These are phyloP conservation scores for Herpetomonas tarakana DNA, from an alignment of 208 protist genomes.

Conservation along the genomic window DNA sequence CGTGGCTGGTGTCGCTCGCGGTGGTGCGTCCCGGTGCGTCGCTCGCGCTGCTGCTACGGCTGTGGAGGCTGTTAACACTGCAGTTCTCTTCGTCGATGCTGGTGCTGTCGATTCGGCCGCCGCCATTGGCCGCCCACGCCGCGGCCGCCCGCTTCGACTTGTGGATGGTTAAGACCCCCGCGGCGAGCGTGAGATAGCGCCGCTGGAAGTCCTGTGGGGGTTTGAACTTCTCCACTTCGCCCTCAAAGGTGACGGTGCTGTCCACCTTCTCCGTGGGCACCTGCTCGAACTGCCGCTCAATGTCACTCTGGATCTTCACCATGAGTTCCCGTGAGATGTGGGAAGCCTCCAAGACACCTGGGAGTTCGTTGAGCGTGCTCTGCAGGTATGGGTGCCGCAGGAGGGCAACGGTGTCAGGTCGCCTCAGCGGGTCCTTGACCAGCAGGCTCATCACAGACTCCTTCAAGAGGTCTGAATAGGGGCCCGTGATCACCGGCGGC, in stretches of 20 bases:
- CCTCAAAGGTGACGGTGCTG: conserved; percentile 12
- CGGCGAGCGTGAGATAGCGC: conserved; percentile 11
- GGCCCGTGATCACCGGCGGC: conserved; percentile 13
- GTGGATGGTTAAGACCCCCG: conserved; percentile 11
- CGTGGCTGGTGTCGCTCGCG: background rate
- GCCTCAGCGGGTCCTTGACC: conserved; percentile 24
- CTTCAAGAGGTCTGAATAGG: conserved; percentile 19
- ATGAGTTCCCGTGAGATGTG: conserved; percentile 15
- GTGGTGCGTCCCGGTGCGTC: background rate
- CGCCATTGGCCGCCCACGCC: background rate
- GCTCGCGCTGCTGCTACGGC: background rate
- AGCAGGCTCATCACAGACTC: conserved; percentile 24
- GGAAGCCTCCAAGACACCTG: conserved; percentile 18
- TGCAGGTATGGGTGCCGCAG: conserved; percentile 25
- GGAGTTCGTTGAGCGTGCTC: conserved; percentile 17
- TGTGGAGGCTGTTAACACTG: background rate
- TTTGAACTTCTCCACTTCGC: conserved; percentile 14
- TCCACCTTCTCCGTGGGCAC: conserved; percentile 6
- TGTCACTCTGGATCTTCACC: conserved; percentile 15
- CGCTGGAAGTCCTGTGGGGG: conserved; percentile 4
- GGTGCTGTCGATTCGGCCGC: conserved; percentile 1
- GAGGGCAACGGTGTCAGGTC: conserved; percentile 26
- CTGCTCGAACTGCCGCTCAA: conserved; percentile 10
- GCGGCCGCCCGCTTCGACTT: background rate
- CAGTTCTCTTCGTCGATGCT: background rate